Percentiles rank a stretch among this genome's conserved stretches.
Conservation (phyloP, 257 asterid species). For the Nicotiana benthamiana region DNA sequence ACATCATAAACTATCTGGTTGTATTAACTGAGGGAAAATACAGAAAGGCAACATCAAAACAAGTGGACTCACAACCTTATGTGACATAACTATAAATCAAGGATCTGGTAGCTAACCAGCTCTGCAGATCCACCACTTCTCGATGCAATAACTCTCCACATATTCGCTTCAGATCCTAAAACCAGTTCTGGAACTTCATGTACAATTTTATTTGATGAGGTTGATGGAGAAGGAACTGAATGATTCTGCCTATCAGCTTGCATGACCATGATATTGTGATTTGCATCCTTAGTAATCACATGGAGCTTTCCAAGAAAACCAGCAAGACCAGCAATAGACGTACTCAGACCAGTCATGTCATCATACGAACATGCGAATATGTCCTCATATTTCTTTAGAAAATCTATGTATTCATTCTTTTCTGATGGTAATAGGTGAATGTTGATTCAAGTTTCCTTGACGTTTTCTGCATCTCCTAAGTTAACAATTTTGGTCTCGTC, state of each 20-base stretch:
- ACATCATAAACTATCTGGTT: not conserved
- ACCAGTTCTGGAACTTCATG: slow-evolving; percentile 33
- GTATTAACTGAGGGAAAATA: slow-evolving; percentile 3
- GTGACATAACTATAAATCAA: slow-evolving; percentile 37
- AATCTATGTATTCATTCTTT: too few species aligned
- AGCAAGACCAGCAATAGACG: slow-evolving; percentile 34
- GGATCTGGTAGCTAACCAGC: slow-evolving; percentile 77
- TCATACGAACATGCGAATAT: too few species aligned
- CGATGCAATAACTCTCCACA: slow-evolving; percentile 54
- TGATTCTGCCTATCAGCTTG: slow-evolving; percentile 51
- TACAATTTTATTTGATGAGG: slow-evolving; percentile 28
- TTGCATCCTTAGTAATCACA: slow-evolving; percentile 64
- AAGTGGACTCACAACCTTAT: not conserved
- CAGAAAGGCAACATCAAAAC: not conserved
- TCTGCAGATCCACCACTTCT: slow-evolving; percentile 58
- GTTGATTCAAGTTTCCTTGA: too few species aligned
- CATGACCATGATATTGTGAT: slow-evolving; percentile 49
- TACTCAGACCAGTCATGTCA: too few species aligned
- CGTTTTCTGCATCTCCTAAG: too few species aligned
- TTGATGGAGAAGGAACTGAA: slow-evolving; percentile 28
- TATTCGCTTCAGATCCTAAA: slow-evolving; percentile 37
- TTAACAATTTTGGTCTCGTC: too few species aligned
- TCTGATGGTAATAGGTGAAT: too few species aligned
- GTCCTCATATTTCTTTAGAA: too few species aligned
- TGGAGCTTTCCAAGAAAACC: slow-evolving; percentile 72